phyloP scores from a whole-genome alignment of 2,329 filamentous ascomycete species.

The Emergomyces pasteurianus region DNA sequence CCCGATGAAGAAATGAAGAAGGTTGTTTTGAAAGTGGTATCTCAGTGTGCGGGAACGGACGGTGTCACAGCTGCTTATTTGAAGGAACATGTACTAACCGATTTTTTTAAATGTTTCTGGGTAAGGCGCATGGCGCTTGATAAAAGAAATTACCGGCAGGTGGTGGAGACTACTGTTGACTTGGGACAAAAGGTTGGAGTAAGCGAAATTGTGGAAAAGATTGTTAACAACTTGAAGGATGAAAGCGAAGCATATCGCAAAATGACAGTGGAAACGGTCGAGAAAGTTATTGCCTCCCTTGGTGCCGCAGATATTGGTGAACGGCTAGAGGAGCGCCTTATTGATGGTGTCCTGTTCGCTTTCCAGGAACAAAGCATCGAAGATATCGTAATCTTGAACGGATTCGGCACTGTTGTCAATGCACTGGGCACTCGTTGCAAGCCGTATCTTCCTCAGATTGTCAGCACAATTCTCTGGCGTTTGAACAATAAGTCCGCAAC shows the following conservation, averaged over 20 bases:
- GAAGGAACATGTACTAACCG: constrained; percentile 85
- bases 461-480: constrained; percentile 89
- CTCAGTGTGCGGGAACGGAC: constrained; percentile 86
- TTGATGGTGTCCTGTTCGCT: constrained; percentile 87
- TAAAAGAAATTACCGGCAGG: constrained; percentile 93
- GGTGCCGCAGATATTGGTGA: constrained; percentile 91
- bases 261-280: constrained; percentile 97
- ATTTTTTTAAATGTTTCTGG: constrained; percentile 99
- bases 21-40: constrained; percentile 93
- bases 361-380: constrained; percentile 98
- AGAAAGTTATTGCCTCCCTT: constrained; percentile 87
- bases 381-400: constrained; percentile 91
- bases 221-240: constrained; percentile 93
- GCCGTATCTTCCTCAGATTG: constrained; percentile 91
- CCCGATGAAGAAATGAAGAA: constrained; percentile 99
- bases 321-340: constrained; percentile 80
- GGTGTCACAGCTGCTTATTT: constrained; percentile 91
- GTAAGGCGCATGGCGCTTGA: constrained; percentile 92
- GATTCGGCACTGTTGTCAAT: constrained; percentile 95
- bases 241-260: constrained; percentile 96
- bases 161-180: constrained; percentile 96
- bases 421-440: constrained; percentile 88
- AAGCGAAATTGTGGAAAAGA: constrained; percentile 82
- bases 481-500: constrained; percentile 97
- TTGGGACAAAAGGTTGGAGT: constrained; percentile 96